phyloP scores from a whole-genome alignment of 2,329 filamentous ascomycete species.

The Emergomyces orientalis region DNA sequence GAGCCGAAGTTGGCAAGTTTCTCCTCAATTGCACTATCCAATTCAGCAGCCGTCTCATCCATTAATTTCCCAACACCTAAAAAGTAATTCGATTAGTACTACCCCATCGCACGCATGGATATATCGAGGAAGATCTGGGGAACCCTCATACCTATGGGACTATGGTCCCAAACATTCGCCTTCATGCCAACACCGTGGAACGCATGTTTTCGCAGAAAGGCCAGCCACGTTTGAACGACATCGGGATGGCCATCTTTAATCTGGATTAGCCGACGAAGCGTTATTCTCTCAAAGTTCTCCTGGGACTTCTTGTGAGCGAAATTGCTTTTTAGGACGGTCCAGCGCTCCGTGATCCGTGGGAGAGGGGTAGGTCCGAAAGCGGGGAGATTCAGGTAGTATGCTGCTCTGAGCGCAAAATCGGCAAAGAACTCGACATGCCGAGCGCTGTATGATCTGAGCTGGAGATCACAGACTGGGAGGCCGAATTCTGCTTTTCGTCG shows the following conservation, averaged over 20 bases:
- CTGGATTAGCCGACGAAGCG: conserved; percentile 74
- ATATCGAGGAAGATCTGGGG: conserved; percentile 1
- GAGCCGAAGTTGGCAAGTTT: conserved; percentile 36
- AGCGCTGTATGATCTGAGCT: conserved; percentile 81
- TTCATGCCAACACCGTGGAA: conserved; percentile 99
- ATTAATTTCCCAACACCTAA: conserved; percentile 35
- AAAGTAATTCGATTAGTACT: conserved; percentile 10
- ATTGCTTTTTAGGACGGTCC: conserved; percentile 80
- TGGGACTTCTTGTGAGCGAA: conserved; percentile 97
- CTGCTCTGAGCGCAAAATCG: conserved; percentile 88
- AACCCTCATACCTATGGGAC: conserved; percentile 53
- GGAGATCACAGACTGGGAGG: conserved; percentile 79
- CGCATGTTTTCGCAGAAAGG: conserved; percentile 82
- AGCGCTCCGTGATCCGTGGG: conserved; percentile 78
- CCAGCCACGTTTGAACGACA: conserved; percentile 82
- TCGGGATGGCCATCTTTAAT: conserved; percentile 87
- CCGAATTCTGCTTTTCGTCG: conserved; percentile 65
- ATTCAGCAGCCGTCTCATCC: conserved; percentile 29
- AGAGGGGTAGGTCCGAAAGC: conserved; percentile 79
- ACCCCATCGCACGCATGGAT: conserved; percentile 6
- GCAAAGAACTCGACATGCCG: conserved; percentile 89
- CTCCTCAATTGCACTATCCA: conserved; percentile 33
- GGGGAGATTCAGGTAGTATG: conserved; percentile 84
- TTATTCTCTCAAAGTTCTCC: conserved; percentile 94
- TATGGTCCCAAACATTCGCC: conserved; percentile 90